phyloP scores from a whole-genome alignment of 2,329 filamentous ascomycete species.

The Cladophialophora yegresii region DNA sequence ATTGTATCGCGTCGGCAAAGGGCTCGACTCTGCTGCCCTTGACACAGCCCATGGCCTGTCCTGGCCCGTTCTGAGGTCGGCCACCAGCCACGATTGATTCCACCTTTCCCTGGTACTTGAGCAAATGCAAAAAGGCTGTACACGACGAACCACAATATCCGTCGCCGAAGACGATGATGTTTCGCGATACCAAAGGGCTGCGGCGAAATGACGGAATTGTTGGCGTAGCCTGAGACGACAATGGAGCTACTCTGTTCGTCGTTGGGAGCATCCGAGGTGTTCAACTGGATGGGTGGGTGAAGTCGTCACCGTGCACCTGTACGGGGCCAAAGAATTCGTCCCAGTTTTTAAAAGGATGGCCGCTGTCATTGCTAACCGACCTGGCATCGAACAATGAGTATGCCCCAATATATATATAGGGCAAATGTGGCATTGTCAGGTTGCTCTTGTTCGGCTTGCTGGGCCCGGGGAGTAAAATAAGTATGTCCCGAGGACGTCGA shows the following conservation, averaged over 20 bases:
- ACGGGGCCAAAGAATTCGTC: conserved; percentile 6
- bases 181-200: conserved; percentile 58
- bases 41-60: conserved; percentile 66
- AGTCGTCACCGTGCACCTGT: conserved; percentile 11
- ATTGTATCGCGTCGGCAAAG: not conserved
- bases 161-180: conserved; percentile 52
- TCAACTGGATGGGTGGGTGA: not conserved
- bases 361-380: conserved; percentile 2
- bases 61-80: conserved; percentile 55
- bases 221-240: conserved; percentile 51
- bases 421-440: not conserved
- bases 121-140: conserved; percentile 58
- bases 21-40: conserved; percentile 51
- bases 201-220: conserved; percentile 50
- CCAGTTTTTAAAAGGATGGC: conserved; percentile 3
- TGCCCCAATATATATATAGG: not conserved
- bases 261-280: not conserved
- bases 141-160: conserved; percentile 62
- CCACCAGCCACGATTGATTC: conserved; percentile 63
- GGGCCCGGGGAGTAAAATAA: not conserved
- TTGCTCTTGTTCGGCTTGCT: not conserved
- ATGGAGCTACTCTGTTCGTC: conserved; percentile 39
- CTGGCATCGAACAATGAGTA: conserved; percentile 1
- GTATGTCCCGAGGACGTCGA: conserved; percentile 2
- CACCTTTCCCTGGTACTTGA: conserved; percentile 57